phyloP scores from a whole-genome alignment of 768 basidiomycete species.

The Boletales sp. region DNA sequence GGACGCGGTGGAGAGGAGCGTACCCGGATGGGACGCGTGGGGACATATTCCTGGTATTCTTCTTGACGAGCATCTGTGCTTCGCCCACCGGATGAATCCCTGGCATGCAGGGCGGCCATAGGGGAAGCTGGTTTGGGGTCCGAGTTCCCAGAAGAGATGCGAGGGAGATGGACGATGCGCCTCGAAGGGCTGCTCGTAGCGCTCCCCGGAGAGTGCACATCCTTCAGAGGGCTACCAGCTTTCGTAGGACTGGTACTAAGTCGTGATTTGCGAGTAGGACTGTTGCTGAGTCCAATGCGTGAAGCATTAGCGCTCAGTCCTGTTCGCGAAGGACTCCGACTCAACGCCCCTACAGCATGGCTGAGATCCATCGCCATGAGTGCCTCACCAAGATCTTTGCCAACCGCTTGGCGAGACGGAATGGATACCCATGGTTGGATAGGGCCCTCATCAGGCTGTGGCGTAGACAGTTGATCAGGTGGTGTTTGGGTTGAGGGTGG shows the following conservation, averaged over 20 bases:
- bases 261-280: constrained; percentile 22
- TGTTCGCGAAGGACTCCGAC: constrained; percentile 22
- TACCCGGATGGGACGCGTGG: constrained; percentile 25
- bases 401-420: constrained; percentile 15
- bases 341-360: constrained; percentile 9
- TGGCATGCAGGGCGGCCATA: neutral
- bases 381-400: constrained; percentile 22
- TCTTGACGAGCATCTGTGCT: neutral
- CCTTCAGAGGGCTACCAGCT: constrained; percentile 15
- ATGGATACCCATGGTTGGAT: constrained; percentile 33
- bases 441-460: constrained; percentile 10
- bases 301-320: constrained; percentile 21
- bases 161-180: constrained; percentile 19
- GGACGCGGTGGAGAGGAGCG: constrained; percentile 41
- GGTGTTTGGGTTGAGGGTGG: constrained; percentile 8
- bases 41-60: neutral
- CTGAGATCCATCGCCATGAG: constrained; percentile 40
- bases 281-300: constrained; percentile 15
- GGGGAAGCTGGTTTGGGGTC: constrained; percentile 11
- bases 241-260: constrained; percentile 23
- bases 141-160: constrained; percentile 15
- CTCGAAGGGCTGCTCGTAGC: constrained; percentile 20
- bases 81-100: neutral
- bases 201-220: constrained; percentile 10
- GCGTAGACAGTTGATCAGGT: constrained; percentile 19